These are phyloP conservation scores for Yamadazyma ubonensis DNA, from an alignment of 805 yeast species.

Conservation along the genomic window DNA sequence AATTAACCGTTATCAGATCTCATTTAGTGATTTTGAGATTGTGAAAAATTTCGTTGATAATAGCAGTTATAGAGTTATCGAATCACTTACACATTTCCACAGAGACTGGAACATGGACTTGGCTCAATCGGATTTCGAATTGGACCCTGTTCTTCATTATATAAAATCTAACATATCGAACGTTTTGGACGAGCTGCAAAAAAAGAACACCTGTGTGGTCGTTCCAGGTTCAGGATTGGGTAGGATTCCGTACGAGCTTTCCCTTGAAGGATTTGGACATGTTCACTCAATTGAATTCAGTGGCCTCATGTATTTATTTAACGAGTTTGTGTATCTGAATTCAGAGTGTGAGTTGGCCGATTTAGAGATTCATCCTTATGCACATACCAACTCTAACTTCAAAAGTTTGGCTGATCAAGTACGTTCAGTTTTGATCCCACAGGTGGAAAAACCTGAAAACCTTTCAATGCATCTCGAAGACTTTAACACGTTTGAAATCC, in stretches of 20 bases:
- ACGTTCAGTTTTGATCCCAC: slow-evolving; percentile 37
- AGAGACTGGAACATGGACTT: slow-evolving; percentile 69
- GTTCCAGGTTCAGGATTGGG: slow-evolving; percentile 93
- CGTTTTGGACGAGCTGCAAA: slow-evolving; percentile 27
- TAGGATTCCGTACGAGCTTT: slow-evolving; percentile 65
- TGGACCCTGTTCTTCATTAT: slow-evolving; percentile 54
- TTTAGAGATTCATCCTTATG: slow-evolving; percentile 40
- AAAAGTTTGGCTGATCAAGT: slow-evolving; percentile 47
- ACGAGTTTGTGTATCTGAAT: slow-evolving; percentile 51
- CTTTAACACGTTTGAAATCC: slow-evolving; percentile 53
- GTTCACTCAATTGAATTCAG: slow-evolving; percentile 80
- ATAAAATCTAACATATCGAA: slow-evolving; percentile 43
- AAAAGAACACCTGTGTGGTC: slow-evolving; percentile 49
- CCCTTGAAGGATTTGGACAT: slow-evolving; percentile 36
- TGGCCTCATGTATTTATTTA: slow-evolving; percentile 70
- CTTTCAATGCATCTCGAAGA: slow-evolving; percentile 56
- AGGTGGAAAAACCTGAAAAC: slow-evolving; percentile 42
- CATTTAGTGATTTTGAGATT: slow-evolving; percentile 31
- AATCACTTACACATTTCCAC: slow-evolving; percentile 69
- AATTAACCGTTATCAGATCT: slow-evolving; percentile 45
- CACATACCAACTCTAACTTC: slow-evolving; percentile 73
- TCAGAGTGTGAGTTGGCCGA: slow-evolving; percentile 18
- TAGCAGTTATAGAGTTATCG: slow-evolving; percentile 47
- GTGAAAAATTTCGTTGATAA: slow-evolving; percentile 14
- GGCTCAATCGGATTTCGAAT: slow-evolving; percentile 15